Evolutionary conservation across 2,329 filamentous ascomycete genomes (phyloP).

Genomic region (Apiospora rasikravindrae): DNA sequence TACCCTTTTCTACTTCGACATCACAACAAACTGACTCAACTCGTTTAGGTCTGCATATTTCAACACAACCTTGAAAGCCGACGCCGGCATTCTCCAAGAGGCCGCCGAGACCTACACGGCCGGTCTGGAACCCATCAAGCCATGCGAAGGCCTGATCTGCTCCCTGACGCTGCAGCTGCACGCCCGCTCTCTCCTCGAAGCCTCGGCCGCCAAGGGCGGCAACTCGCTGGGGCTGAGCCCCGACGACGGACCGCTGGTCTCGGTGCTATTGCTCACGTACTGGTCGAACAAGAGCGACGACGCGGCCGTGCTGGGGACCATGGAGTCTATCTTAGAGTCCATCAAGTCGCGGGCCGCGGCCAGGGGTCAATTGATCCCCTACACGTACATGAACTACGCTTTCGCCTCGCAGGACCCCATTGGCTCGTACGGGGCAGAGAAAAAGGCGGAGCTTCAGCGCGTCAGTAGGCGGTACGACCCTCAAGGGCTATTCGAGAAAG

Average conservation of each 20-base stretch:
- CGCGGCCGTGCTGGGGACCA: slow-evolving; percentile 19
- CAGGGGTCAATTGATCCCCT: slow-evolving; percentile 5
- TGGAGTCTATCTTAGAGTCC: slow-evolving; percentile 21
- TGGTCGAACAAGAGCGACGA: slow-evolving; percentile 24
- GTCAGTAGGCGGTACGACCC: slow-evolving; percentile 25
- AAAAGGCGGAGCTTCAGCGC: slow-evolving; percentile 21
- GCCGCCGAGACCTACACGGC: slow-evolving; percentile 19
- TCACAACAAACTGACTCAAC: background rate
- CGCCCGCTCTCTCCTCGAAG: slow-evolving; percentile 25
- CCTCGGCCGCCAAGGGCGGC: background rate
- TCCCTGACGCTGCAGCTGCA: slow-evolving; percentile 25
- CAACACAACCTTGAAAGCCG: slow-evolving; percentile 11
- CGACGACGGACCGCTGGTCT: slow-evolving; percentile 19
- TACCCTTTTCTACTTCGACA: too few species aligned
- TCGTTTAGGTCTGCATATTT: background rate
- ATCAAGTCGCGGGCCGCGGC: slow-evolving; percentile 24
- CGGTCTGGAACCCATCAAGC: slow-evolving; percentile 19
- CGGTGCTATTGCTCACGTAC: slow-evolving; percentile 18
- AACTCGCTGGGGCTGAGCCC: slow-evolving; percentile 25
- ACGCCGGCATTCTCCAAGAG: slow-evolving; percentile 19
- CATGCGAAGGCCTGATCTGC: slow-evolving; percentile 23
- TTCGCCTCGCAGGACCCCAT: slow-evolving; percentile 28
- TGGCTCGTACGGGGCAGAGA: slow-evolving; percentile 27
- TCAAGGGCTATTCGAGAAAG: slow-evolving; percentile 24
- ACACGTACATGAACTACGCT: slow-evolving; percentile 31